A percentile compares a stretch with the other conserved stretches of the same genome.
phyloP scores from a whole-genome alignment of 495 filamentous ascomycete genomes.

The Darksidea phi region DNA sequence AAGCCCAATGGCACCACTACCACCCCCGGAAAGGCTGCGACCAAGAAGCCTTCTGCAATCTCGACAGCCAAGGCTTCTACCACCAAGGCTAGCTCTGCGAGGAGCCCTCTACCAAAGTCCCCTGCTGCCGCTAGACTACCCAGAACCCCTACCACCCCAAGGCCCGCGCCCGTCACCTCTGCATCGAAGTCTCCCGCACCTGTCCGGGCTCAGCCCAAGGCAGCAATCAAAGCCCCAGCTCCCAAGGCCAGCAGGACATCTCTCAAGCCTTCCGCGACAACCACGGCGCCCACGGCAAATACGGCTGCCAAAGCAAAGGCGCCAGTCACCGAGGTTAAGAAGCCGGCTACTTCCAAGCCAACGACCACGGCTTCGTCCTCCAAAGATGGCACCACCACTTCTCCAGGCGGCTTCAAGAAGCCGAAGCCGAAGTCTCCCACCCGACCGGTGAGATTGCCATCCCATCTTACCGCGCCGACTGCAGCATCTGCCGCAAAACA shows the following conservation, averaged over 20 bases:
- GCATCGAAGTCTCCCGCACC: conserved; percentile 11
- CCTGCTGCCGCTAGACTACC: conserved; percentile 23
- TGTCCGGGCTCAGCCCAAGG: background rate
- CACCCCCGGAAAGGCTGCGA: conserved; percentile 38
- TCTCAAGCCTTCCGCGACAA: conserved; percentile 14
- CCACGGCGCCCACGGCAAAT: conserved; percentile 8
- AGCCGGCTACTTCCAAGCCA: conserved; percentile 7
- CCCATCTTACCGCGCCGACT: conserved; percentile 45
- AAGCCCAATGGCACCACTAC: conserved; percentile 14
- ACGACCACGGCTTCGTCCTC: conserved; percentile 16
- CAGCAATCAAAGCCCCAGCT: conserved; percentile 16
- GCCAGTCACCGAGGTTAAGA: conserved; percentile 23
- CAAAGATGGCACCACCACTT: conserved; percentile 36
- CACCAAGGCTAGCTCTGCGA: conserved; percentile 15
- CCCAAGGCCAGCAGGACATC: conserved; percentile 22
- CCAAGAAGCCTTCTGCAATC: conserved; percentile 48
- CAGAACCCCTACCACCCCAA: conserved; percentile 32
- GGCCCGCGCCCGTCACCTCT: conserved; percentile 16
- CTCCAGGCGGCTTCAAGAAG: conserved; percentile 37
- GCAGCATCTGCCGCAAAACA: conserved; percentile 44
- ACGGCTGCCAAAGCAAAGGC: conserved; percentile 22
- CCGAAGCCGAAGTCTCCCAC: conserved; percentile 42
- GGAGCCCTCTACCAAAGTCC: conserved; percentile 35
- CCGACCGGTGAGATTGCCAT: conserved; percentile 41
- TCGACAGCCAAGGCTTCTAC: conserved; percentile 48